Conservation (phyloP, 495 filamentous ascomycete genomes). For the Aspergillus ostianus region DNA sequence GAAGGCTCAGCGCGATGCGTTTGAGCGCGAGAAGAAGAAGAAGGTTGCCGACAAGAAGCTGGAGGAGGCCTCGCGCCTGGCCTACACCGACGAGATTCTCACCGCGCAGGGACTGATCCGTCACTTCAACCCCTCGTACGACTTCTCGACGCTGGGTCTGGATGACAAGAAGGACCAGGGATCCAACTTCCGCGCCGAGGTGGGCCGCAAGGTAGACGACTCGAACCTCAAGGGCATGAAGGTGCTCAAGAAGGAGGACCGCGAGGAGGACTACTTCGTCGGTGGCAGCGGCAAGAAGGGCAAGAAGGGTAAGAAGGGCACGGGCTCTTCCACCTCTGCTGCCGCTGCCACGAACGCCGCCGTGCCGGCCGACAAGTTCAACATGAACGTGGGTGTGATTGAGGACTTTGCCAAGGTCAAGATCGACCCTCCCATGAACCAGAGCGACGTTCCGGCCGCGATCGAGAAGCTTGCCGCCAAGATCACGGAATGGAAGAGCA, state of each 20-base stretch:
- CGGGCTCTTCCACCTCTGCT: conserved; percentile 37
- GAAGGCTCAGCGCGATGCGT: conserved; percentile 73
- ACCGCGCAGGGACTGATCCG: conserved; percentile 80
- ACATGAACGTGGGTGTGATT: conserved; percentile 82
- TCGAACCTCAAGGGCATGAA: conserved; percentile 73
- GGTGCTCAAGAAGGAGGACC: conserved; percentile 76
- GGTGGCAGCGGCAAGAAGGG: conserved; percentile 84
- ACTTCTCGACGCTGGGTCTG: conserved; percentile 55
- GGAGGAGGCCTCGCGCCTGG: conserved; percentile 84
- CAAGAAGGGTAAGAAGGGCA: conserved; percentile 60
- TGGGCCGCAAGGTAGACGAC: conserved; percentile 78
- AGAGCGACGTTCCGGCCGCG: conserved; percentile 71
- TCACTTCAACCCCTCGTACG: conserved; percentile 82
- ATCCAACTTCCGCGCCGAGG: conserved; percentile 71
- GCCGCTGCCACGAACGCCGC: too few relatives aligned
- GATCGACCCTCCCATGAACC: conserved; percentile 81
- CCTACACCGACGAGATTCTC: conserved; percentile 88
- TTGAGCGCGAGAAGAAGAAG: conserved; percentile 70
- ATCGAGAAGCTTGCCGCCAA: conserved; percentile 90
- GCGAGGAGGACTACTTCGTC: conserved; percentile 84
- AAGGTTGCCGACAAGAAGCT: conserved; percentile 80
- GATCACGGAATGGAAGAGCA: conserved; percentile 86
- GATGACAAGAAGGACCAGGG: conserved; percentile 63
- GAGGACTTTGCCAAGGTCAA: conserved; percentile 82
- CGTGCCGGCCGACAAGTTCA: conserved; percentile 61